phyloP scores from a whole-genome alignment of 2,329 filamentous ascomycete genomes.

The Trichoderma sp. region DNA sequence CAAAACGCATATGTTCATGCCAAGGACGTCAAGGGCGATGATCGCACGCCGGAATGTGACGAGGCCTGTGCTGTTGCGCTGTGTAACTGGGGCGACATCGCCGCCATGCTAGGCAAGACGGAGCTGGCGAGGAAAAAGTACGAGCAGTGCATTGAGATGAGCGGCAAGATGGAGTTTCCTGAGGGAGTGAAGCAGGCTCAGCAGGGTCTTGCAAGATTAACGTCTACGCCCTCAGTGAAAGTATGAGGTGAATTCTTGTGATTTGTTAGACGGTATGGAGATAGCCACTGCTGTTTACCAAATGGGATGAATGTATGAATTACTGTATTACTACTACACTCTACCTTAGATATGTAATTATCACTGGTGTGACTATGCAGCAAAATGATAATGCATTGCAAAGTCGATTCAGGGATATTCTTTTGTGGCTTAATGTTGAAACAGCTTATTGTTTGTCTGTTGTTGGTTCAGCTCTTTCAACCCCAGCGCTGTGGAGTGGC shows the following conservation, averaged over 20 bases:
- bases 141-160: constrained; percentile 65
- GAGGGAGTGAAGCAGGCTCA: constrained; percentile 56
- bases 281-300: no score
- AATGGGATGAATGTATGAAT: background rate
- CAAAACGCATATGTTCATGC: constrained; percentile 71
- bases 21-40: constrained; percentile 62
- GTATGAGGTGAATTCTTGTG: background rate
- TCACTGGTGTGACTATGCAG: background rate
- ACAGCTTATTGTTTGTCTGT: background rate
- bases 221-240: constrained; percentile 5
- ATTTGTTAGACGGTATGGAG: background rate
- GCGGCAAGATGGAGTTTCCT: constrained; percentile 53
- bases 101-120: constrained; percentile 69
- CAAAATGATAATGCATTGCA: background rate
- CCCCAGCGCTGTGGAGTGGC: background rate
- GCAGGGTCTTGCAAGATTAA: constrained; percentile 46
- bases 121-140: constrained; percentile 68
- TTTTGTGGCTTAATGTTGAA: background rate
- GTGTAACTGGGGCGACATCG: constrained; percentile 85
- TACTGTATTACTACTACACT: background rate
- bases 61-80: constrained; percentile 78
- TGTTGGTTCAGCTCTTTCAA: background rate
- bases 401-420: background rate
- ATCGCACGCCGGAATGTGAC: constrained; percentile 78
- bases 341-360: background rate